Conservation (phyloP, 2,329 filamentous ascomycete genomes). For the Pseudogymnoascus sp. region DNA sequence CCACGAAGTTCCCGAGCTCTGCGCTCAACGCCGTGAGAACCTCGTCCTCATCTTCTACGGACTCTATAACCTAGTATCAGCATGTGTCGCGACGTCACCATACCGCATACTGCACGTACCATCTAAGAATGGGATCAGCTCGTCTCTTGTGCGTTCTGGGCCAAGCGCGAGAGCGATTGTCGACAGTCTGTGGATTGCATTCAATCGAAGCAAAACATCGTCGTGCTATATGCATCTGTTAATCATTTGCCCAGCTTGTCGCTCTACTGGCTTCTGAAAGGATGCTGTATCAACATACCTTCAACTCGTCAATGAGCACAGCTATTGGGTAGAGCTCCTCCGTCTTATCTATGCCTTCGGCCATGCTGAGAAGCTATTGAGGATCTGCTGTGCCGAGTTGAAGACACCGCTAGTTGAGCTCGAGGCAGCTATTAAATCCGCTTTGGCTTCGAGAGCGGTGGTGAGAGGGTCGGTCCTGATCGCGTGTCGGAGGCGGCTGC, state of each 20-base stretch:
- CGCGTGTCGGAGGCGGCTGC: constrained; percentile 2
- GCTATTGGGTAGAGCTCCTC: constrained; percentile 99
- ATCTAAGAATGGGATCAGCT: constrained; percentile 97
- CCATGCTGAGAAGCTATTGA: constrained; percentile 55
- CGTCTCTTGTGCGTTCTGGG: constrained; percentile 92
- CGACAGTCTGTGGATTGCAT: constrained; percentile 95
- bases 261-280: constrained; percentile 10
- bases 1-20: constrained; percentile 92
- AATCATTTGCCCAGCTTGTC: constrained; percentile 22
- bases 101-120: constrained; percentile 52
- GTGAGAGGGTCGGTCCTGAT: constrained; percentile 7
- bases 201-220: constrained; percentile 94
- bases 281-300: constrained; percentile 52
- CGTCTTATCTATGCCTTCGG: constrained; percentile 78
- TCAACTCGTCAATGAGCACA: constrained; percentile 98
- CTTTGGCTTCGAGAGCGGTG: constrained; percentile 1
- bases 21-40: constrained; percentile 95
- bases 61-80: constrained; percentile 57
- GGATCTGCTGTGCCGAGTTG: constrained; percentile 3
- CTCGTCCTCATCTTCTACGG: constrained; percentile 97
- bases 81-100: constrained; percentile 8
- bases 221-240: constrained; percentile 63
- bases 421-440: constrained; percentile 3
- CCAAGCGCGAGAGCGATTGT: constrained; percentile 96
- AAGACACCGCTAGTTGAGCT: constrained; percentile 8